Evolutionary conservation across 495 filamentous ascomycete species (phyloP), one percentile per base, ranked within the genome.

Genomic region (Oleoguttula mirabilis): DNA sequence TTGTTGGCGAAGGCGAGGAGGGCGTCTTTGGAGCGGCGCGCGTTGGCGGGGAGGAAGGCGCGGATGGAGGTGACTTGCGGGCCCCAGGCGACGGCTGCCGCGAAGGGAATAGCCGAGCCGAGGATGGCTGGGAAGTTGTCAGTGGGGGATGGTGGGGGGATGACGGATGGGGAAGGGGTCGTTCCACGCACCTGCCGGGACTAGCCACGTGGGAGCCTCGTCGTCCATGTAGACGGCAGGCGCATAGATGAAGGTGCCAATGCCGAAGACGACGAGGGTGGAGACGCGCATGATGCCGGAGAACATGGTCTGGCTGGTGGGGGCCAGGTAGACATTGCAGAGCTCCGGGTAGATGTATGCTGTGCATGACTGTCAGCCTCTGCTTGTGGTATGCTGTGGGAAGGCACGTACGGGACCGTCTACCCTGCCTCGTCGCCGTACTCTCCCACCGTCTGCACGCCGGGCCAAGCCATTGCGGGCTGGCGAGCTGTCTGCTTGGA

Each of bases 271-370:
- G 51, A 86, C 74, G 35, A 93, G 67, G 10, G 80, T 80, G 0
- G 75, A 76, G 23, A 86, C 50, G 54, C 85, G 82, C 41, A 86
- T 45, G 44, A 66, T 69, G 17, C 75, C 78, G 25, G 87, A 55
- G 53, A 84, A 80, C 17, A 77, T 71, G 12, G 69, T 77, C 46
- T 71, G 68, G 14, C 66, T 67, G 6, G 73, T 79, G 47, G 83
- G 82, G 30, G 76, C 77, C 67, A 84, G 74, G 52, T 81, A 88
- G 46, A 88, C 68, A 43, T 82, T 64, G 8, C 87, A 64, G 11
- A 65, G 65, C 51, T 84, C 80, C 0, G 73, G 72, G 48, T 63
- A 66, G 10, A 7, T 21, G 37, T 34, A 36, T n/a, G n/a, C n/a
- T n/a, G n/a, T n/a, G n/a, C n/a, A n/a, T n/a, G n/a, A n/a, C n/a